These are phyloP conservation scores for Scleromitrula shiraiana DNA, from an alignment of 2,329 filamentous ascomycete genomes.

Conservation along the genomic window DNA sequence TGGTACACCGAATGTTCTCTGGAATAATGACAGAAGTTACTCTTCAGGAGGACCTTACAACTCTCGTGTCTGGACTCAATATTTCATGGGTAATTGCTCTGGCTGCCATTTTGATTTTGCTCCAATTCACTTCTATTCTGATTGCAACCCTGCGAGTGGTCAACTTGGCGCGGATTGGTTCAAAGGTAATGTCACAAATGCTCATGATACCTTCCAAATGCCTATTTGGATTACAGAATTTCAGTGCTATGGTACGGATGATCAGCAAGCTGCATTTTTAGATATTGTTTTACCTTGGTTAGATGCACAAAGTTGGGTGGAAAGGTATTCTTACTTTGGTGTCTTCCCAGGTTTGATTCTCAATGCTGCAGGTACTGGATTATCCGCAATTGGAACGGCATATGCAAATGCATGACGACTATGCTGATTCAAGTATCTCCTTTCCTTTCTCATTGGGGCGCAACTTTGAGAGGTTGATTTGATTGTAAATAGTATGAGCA, in stretches of 20 bases:
- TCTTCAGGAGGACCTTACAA: constrained; percentile 28
- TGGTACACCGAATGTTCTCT: constrained; percentile 34
- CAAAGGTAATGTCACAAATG: constrained; percentile 34
- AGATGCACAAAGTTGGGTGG: constrained; percentile 33
- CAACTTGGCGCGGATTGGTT: constrained; percentile 31
- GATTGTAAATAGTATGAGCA: too few species aligned
- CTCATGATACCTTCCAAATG: constrained; percentile 29
- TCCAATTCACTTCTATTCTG: constrained; percentile 39
- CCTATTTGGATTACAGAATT: constrained; percentile 39
- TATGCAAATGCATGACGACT: too few species aligned
- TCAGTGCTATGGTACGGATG: constrained; percentile 27
- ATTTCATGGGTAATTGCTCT: constrained; percentile 35
- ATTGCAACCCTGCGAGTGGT: constrained; percentile 24
- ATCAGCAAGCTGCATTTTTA: constrained; percentile 33
- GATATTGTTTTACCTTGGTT: constrained; percentile 35
- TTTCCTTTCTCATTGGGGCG: too few species aligned
- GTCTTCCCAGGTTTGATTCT: constrained; percentile 28
- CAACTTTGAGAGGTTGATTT: too few species aligned
- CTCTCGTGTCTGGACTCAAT: constrained; percentile 35
- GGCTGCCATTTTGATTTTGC: constrained; percentile 37
- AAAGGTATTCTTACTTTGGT: constrained; percentile 33
- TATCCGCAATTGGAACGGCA: constrained; percentile 11
- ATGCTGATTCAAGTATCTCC: too few species aligned
- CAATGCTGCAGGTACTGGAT: constrained; percentile 11
- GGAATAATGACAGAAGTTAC: constrained; percentile 23